phyloP scores from a whole-genome alignment of 2,329 filamentous ascomycete species.

The Annulohypoxylon truncatum region DNA sequence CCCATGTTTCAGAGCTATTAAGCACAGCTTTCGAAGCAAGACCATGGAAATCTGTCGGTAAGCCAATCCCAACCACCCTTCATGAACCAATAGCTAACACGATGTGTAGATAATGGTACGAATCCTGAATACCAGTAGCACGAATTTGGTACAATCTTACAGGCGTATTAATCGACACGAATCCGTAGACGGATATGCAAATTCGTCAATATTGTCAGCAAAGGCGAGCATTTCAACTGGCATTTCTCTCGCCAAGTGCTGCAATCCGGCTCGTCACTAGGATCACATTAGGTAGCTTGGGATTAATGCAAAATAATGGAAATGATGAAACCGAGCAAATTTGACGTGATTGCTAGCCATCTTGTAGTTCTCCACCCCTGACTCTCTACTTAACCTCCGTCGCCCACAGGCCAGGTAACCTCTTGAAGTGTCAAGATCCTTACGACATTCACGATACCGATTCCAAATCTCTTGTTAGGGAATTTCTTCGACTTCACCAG shows the following conservation, averaged over 20 bases:
- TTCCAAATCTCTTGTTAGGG: too few relatives aligned
- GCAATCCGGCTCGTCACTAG: background rate
- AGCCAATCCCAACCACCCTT: background rate
- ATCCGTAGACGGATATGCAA: too few relatives aligned
- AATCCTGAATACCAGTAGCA: background rate
- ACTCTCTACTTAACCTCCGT: background rate
- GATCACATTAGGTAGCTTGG: background rate
- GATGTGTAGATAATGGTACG: background rate
- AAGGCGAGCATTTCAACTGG: background rate
- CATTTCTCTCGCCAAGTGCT: background rate
- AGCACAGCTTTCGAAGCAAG: background rate
- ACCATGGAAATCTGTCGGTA: background rate
- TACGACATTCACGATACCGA: background rate
- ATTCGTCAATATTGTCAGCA: too few relatives aligned
- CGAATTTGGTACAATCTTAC: background rate
- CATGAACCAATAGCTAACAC: background rate
- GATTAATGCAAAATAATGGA: background rate
- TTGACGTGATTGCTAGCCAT: background rate
- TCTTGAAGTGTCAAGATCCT: slow-evolving; percentile 7
- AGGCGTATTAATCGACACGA: too few relatives aligned
- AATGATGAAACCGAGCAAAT: slow-evolving; percentile 19
- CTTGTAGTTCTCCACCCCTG: background rate
- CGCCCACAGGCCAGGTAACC: too few relatives aligned
- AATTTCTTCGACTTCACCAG: background rate
- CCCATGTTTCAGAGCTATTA: background rate